Base-by-base conservation (phyloP, 495 filamentous ascomycete species). In the Chaetomium cochliodes region DNA sequence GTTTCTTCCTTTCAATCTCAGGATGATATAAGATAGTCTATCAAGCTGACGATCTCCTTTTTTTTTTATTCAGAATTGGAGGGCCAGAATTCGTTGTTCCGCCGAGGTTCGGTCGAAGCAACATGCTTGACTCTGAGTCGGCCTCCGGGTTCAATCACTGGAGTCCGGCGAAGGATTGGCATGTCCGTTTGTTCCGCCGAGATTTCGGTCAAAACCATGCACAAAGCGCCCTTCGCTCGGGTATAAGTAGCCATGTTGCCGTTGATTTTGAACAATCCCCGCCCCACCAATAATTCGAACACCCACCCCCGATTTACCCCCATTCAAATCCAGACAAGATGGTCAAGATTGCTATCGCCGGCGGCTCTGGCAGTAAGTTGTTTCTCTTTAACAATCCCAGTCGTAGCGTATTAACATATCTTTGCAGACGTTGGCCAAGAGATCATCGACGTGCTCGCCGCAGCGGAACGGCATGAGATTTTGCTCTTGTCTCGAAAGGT, bases 341-440 rank as follows among this genome's bases (percentile, higher is more conserved):
- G 84, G 83, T 84, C 62, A 84, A 82, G 30, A 78, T 87, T 55
- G 82, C 79, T 5, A 60, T 86, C 20, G 84, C 82, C 15, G 59
- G 59, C 18, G 85, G 84, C 47, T 77, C 81, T 22, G 79, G 84
- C 11, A 65, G 84, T 85, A 73, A 5, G 78, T 75, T 41, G 7
- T 23, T 57, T 58, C 26, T 25, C 41, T 39, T 30, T 33, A 15
- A 2, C 44, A 55, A 28, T 37, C n/a, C 8, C 28, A 22, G 13
- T 0, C 22, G 12, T 5, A 22, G 3, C 4, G 28, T 5, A 37
- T 22, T 60, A 30, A 67, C 26, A 12, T 52, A 22, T 7, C 54
- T 41, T 23, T 22, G 28, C 63, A 86, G 85, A 82, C 56, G 77
- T 87, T 58, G 81, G 76, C 23, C 72, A 65, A 23, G 85, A 87